Percentiles rank a stretch among this genome's conserved stretches.
Conservation (phyloP, 768 basidiomycete genomes). For the Tulasnella sp. region DNA sequence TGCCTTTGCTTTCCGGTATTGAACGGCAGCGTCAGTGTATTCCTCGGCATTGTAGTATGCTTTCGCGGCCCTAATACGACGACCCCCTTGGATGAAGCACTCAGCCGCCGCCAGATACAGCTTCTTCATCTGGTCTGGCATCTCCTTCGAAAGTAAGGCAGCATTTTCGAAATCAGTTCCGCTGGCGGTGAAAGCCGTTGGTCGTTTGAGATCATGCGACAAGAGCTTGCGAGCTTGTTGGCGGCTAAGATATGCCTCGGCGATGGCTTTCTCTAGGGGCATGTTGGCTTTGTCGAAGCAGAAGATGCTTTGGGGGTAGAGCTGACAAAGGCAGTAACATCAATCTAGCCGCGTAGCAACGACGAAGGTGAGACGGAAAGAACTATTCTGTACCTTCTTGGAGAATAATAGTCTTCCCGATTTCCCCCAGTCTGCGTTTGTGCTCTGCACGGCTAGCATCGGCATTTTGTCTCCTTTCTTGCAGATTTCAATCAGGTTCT, state of each 20-base stretch:
- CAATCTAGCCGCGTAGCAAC: too few species aligned
- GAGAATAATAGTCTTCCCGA: background rate
- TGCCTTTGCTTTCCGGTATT: slow-evolving; percentile 4
- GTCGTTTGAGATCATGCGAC: background rate
- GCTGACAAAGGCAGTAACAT: background rate
- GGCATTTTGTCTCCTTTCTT: background rate
- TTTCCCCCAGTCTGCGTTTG: background rate
- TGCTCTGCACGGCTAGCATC: background rate
- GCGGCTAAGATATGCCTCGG: background rate
- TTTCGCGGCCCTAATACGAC: background rate
- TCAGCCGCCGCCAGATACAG: background rate
- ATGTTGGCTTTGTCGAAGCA: slow-evolving; percentile 11
- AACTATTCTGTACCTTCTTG: background rate
- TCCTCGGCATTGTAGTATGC: background rate
- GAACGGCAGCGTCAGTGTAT: slow-evolving; percentile 5
- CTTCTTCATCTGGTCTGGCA: background rate
- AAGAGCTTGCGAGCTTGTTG: background rate
- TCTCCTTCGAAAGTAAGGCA: background rate
- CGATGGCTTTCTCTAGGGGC: background rate
- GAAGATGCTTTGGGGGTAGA: background rate
- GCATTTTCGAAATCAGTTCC: background rate
- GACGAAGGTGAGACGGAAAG: slow-evolving; percentile 10
- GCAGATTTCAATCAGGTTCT: background rate
- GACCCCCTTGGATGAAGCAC: background rate
- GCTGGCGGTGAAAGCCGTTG: background rate